Base-by-base conservation (phyloP, 306 rosid species). In the Phaseolus lunatus region DNA sequence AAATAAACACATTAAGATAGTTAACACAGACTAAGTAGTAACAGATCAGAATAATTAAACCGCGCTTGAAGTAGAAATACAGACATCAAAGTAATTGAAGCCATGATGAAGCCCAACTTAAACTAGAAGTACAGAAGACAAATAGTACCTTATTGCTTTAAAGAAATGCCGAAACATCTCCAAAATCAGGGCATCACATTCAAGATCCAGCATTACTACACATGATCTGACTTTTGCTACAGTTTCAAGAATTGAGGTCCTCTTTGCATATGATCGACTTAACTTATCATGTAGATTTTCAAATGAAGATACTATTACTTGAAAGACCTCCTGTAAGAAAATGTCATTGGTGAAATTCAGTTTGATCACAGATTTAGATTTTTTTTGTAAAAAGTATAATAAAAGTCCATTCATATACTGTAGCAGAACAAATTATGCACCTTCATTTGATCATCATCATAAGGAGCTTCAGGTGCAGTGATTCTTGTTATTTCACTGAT, bases 391-490 rank as follows among this genome's bases (percentile, higher is more conserved):
- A 56, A 58, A 62, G 23, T 24, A 78, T 27, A 43, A 26, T 44
- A 62, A 18, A 23, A 59, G 19, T 15, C 47, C 27, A 22, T 24
- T 23, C 27, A 19, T 52, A 69, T 26, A 78, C 44, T 65, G 18
- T 24, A 29, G 20, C 5, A 75, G 31, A 20, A 37, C 27, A 70
- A 15, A 10, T 50, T 56, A 50, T 52, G 65, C 56, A 92, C 98
- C 97, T 92, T 94, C 98, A 94, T 92, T 77, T 89, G 90, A 41
- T 88, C 97, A 77, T 94, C 98, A 67, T 87, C 91, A 74, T 94
- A 94, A 33, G 98, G 98, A 62, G 96, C 95, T 33, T 94, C 97
- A 35, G 97, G 97, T 61, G 98, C 98, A 56, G 95, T 90, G 63
- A 92, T 92, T 84, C 98, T 90, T 45, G 98, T 94, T 72, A 94